Evolutionary conservation across 345 rosid genomes (phyloP), one percentile per base, ranked within the genome.

Genomic region (Arabidopsis suecica): DNA sequence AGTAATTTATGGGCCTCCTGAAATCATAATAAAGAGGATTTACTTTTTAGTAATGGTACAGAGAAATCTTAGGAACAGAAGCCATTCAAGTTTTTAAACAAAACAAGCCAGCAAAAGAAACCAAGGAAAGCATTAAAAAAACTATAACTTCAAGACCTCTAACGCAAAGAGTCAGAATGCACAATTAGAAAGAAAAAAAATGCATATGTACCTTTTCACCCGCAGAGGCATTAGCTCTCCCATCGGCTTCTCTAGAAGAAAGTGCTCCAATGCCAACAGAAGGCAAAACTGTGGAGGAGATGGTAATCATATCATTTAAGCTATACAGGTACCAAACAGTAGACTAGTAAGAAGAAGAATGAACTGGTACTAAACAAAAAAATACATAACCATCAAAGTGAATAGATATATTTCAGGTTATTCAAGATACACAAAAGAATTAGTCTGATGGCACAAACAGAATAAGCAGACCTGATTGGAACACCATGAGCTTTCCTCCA

Each of bases 221-320:
- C 1, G 93, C 84, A 79, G 97, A 85, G 51, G 86, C 74, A 61
- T 90, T 92, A 77, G 90, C 91, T 83, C 99, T 88, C 78, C 97
- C 97, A 83, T 90, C 97, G 10, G 96, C 96, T 79, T 95, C 99
- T 83, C 99, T 88, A 51, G 93, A 88, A 74, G 97, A 89, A 77
- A 95, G 97, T 62, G 97, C 95, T 58, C 97, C 97, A 73, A 92
- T 68, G 49, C 99, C 99, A 80, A 84, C 87, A n/a, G 99, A 95
- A 54, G 97, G 99, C 83, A 95, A 82, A 48, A 92, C 99, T 92
- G 86, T 61, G 64, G 34, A 58, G 28, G 61, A 65, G 33, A 76
- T 9, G 61, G 36, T 70, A 34, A 75, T 41, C 37, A 41, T 44
- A 65, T 57, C 72, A 57, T 25, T 47, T 9, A 49, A 48, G 47